Evolutionary conservation across 371 early-diverging fungal species (phyloP), one percentile per base, ranked within the genome.

Genomic region (Circinella umbellata): DNA sequence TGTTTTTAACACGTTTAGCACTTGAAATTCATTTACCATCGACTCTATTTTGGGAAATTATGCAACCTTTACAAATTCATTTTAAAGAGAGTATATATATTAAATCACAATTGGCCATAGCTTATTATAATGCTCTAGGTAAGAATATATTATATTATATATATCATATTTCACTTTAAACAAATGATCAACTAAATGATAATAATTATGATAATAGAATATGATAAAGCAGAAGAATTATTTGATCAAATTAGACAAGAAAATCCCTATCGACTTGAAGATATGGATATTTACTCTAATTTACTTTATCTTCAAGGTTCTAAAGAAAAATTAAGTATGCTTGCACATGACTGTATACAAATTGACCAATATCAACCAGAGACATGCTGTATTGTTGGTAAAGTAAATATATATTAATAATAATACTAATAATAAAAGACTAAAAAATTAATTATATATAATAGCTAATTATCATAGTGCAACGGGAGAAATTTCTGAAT

Each of bases 251-350:
- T 96, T 54, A 83, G 88, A 20, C 72, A 78, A 61, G 73, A 76
- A 34, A 88, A 94, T 72, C 95, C 96, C 3, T 88, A 85, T 77
- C 82, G 90, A n/a, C 72, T 97, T 10, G 98, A 98, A 66, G 82
- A 90, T 55, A 85, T 93, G 80, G 98, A 98, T 74, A 79, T 92
- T 1, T 95, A 90, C 75, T 96, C 99, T 7, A 95, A 99, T 76
- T 82, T 96, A 17, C 85, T 99, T 18, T 98, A 90, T 79, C 88
- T 96, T 4, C 85, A 90, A 73, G 88, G 91, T 4, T 88, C 93
- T 46, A 82, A 80, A 3, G 85, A 87, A 13, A 87, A 89, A 73
- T 83, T 99, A 27, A 88, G 91, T 68, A 76, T 83, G 51, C 79
- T 99, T n/a, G 96, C 99, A 0, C 90, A 93, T 57, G 82, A 89